A percentile compares a stretch with the other conserved stretches of the same genome.
Conservation (phyloP, 1,139 yeast genomes). For the Tardiomyces depauwii region DNA sequence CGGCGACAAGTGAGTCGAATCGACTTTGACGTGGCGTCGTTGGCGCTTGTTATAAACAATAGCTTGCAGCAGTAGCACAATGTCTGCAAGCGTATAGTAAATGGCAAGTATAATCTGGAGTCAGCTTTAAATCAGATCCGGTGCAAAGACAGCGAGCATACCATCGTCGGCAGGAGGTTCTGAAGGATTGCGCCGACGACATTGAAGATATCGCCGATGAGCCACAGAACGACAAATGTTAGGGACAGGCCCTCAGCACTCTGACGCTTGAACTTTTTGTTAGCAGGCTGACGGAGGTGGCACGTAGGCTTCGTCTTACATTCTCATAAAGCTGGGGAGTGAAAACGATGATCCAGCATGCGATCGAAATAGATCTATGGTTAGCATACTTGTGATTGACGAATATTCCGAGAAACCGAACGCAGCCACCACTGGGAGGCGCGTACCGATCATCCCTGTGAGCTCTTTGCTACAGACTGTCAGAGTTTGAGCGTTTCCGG, state of each 20-base stretch:
- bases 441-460: no score
- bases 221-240: slow-evolving; percentile 76
- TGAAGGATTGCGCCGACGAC: slow-evolving; percentile 82
- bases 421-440: no score
- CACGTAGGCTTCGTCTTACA: no score
- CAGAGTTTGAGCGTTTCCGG: no score
- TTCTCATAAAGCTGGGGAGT: slow-evolving; percentile 96
- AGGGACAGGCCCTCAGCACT: slow-evolving; percentile 81
- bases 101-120: slow-evolving; percentile 57
- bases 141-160: slow-evolving; percentile 4
- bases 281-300: neutral
- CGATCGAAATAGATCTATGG: slow-evolving; percentile 63
- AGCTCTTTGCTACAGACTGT: no score
- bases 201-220: slow-evolving; percentile 82
- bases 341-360: slow-evolving; percentile 96
- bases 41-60: slow-evolving; percentile 51
- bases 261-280: slow-evolving; percentile 58
- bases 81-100: slow-evolving; percentile 84
- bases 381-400: neutral
- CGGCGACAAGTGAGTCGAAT: slow-evolving; percentile 74
- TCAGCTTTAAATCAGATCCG: slow-evolving; percentile 9
- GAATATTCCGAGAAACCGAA: neutral
- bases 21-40: slow-evolving; percentile 36
- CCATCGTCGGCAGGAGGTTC: slow-evolving; percentile 85
- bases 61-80: slow-evolving; percentile 73